Percentiles rank a stretch among this genome's conserved stretches.
Conservation (phyloP, 1,284 basidiomycete species). For the Microbotryomycetes sp. region DNA sequence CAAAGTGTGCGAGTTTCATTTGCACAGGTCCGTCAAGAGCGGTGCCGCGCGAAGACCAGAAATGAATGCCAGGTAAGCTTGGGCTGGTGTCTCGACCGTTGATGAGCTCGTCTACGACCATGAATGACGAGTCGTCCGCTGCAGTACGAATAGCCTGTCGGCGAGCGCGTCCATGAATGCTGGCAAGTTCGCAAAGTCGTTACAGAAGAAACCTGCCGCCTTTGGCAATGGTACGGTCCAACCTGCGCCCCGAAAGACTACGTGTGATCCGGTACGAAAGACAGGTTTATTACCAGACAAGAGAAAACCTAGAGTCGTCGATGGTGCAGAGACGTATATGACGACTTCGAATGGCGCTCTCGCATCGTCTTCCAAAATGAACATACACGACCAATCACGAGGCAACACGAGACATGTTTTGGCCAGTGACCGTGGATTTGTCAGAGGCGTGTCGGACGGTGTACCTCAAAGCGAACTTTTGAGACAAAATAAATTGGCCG, state of each 20-base stretch:
- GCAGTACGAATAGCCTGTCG: background rate
- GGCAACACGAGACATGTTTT: background rate
- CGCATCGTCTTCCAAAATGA: background rate
- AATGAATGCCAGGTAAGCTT: constrained; percentile 24
- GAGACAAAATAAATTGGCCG: too few relatives aligned
- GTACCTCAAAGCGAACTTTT: too few relatives aligned
- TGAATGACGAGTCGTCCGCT: too few relatives aligned
- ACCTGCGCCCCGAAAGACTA: too few relatives aligned
- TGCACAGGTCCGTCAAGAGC: constrained; percentile 69
- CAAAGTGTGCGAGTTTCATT: constrained; percentile 81
- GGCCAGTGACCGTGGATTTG: background rate
- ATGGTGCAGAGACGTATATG: background rate
- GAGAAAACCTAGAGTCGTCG: background rate
- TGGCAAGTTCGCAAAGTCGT: background rate
- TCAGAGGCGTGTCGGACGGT: background rate
- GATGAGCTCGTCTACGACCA: constrained; percentile 47
- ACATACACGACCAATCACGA: background rate
- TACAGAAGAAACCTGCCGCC: background rate
- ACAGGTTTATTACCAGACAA: background rate
- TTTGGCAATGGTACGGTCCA: too few relatives aligned
- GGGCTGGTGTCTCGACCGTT: constrained; percentile 63
- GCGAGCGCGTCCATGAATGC: background rate
- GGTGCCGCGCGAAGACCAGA: constrained; percentile 66
- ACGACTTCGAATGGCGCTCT: background rate
- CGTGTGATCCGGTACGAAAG: background rate